Conservation (phyloP, 208 protist species). For the Naegleria lovaniensis region DNA sequence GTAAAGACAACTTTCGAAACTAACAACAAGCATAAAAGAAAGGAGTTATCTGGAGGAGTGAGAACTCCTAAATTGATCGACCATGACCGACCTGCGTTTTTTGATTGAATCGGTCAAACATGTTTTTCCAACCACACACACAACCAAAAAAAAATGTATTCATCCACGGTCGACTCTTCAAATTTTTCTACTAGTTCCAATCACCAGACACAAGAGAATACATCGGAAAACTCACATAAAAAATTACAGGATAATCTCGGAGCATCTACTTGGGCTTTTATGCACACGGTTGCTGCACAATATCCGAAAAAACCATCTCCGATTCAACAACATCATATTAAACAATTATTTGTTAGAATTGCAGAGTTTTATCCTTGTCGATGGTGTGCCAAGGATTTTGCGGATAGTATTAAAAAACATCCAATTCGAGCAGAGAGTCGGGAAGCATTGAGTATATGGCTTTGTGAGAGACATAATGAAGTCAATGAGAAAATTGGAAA, state of each 20-base stretch:
- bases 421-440: background rate
- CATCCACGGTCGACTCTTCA: no score
- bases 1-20: no score
- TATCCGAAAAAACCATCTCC: background rate
- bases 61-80: no score
- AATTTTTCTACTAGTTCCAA: no score
- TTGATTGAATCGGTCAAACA: no score
- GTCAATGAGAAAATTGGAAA: slow-evolving; percentile 21
- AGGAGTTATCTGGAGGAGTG: no score
- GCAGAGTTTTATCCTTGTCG: slow-evolving; percentile 21
- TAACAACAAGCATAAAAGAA: no score
- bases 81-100: no score
- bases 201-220: no score
- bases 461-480: slow-evolving; percentile 21
- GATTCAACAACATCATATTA: background rate
- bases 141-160: no score
- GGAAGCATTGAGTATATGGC: slow-evolving; percentile 1
- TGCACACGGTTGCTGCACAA: slow-evolving; percentile 1
- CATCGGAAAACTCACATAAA: no score
- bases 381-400: slow-evolving; percentile 20
- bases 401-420: background rate
- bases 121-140: no score
- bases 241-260: background rate
- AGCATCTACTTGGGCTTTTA: slow-evolving; percentile 5
- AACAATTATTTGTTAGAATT: slow-evolving; percentile 5